These are phyloP conservation scores for Endocarpon pusillum DNA, from an alignment of 495 filamentous ascomycete genomes.

Conservation along the genomic window DNA sequence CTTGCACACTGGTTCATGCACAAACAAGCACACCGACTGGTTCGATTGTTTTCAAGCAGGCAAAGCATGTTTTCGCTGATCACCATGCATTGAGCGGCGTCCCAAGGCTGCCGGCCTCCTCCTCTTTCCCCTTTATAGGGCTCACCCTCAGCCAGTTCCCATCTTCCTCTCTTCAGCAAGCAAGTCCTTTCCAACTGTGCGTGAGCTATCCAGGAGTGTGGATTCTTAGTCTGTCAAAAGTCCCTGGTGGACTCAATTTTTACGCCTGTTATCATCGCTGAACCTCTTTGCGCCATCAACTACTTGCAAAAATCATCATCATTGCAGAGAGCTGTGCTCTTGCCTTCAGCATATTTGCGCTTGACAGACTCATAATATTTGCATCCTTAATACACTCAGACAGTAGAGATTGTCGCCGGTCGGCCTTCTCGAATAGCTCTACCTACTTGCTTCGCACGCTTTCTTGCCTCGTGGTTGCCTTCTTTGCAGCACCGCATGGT, in stretches of 20 bases:
- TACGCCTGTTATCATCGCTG: slow-evolving; percentile 37
- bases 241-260: slow-evolving; percentile 28
- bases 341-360: no score
- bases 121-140: no score
- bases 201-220: no score
- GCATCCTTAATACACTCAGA: no score
- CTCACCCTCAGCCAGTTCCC: no score
- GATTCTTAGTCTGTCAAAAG: slow-evolving; percentile 36
- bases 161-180: slow-evolving; percentile 57
- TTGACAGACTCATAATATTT: no score
- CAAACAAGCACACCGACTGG: no score
- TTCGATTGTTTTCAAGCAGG: no score
- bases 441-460: slow-evolving; percentile 1
- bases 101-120: no score
- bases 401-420: slow-evolving; percentile 2
- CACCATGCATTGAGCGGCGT: no score
- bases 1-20: no score
- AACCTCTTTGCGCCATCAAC: slow-evolving; percentile 16
- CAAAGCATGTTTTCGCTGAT: no score
- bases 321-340: slow-evolving; percentile 33
- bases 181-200: slow-evolving; percentile 49
- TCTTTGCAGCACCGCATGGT: not conserved
- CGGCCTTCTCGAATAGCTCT: slow-evolving; percentile 1
- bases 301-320: slow-evolving; percentile 10
- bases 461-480: not conserved